Conservation (phyloP, 129 eudicot genomes). For the Flaveria brownii region DNA sequence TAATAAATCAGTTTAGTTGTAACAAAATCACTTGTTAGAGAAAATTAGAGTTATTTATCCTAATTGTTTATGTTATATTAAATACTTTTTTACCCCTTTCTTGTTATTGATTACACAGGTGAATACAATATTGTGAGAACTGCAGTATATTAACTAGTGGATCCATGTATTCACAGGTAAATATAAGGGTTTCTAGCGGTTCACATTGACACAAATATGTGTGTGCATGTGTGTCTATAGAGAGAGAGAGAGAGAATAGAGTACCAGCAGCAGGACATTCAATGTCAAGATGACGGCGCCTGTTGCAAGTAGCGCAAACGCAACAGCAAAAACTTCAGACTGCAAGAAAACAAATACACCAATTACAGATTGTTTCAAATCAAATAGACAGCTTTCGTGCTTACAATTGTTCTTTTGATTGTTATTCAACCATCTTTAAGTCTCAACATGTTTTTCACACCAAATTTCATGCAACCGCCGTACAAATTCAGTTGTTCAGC, state of each 20-base stretch:
- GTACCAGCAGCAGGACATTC: slow-evolving; percentile 87
- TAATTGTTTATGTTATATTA: too few species aligned
- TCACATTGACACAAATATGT: not conserved
- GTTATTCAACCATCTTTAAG: not conserved
- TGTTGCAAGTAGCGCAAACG: slow-evolving; percentile 94
- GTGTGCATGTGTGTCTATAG: too few species aligned
- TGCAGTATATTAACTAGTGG: not conserved
- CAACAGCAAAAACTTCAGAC: slow-evolving; percentile 98
- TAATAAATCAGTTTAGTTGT: too few species aligned
- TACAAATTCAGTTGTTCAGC: not conserved
- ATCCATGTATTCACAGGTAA: not conserved
- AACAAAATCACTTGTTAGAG: too few species aligned
- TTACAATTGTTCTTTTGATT: not conserved
- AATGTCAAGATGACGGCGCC: slow-evolving; percentile 93
- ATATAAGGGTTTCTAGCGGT: not conserved
- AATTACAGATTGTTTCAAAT: slow-evolving; percentile 15
- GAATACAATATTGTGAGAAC: not conserved
- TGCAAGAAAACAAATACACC: slow-evolving; percentile 33
- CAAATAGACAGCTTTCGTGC: not conserved
- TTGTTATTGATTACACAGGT: not conserved
- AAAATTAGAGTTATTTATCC: too few species aligned
- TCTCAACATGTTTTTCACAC: not conserved
- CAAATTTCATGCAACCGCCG: not conserved
- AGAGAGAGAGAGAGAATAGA: not conserved
- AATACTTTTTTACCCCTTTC: too few species aligned